phyloP scores from a whole-genome alignment of 768 basidiomycete species.

The Phaeolepiota aurea region DNA sequence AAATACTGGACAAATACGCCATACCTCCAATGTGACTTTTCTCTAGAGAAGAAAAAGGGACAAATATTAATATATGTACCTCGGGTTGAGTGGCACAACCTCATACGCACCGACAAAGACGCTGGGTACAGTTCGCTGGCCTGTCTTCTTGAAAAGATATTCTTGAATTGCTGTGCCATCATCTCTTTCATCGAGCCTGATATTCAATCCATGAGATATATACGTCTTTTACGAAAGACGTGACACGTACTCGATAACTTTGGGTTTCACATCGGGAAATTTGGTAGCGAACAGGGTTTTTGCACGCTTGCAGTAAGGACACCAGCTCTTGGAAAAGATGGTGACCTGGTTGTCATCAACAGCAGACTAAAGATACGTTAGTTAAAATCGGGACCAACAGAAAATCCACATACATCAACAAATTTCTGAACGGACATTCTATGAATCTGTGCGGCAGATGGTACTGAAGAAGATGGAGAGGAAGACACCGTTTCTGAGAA shows the following conservation, averaged over 20 bases:
- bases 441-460: conserved; percentile 14
- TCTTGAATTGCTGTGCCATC: conserved; percentile 59
- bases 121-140: conserved; percentile 68
- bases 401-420: conserved; percentile 30
- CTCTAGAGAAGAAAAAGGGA: not conserved
- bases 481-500: conserved; percentile 18
- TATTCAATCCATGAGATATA: no score
- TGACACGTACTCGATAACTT: conserved; percentile 38
- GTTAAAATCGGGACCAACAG: not conserved
- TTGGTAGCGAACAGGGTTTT: conserved; percentile 35
- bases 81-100: no score
- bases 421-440: conserved; percentile 28
- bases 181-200: conserved; percentile 50
- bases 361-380: conserved; percentile 21
- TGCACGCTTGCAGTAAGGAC: conserved; percentile 42
- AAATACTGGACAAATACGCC: conserved; percentile 36
- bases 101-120: conserved; percentile 60
- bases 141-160: conserved; percentile 56
- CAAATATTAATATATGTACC: not conserved
- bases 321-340: conserved; percentile 55
- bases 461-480: conserved; percentile 20
- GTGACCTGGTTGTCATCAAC: conserved; percentile 43
- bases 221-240: not conserved
- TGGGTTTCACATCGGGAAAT: conserved; percentile 27
- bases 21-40: conserved; percentile 35